Evolutionary conservation across 2,329 filamentous ascomycete genomes (phyloP), one percentile per base, ranked within the genome.

Genomic region (Pseudocercospora crystallina): DNA sequence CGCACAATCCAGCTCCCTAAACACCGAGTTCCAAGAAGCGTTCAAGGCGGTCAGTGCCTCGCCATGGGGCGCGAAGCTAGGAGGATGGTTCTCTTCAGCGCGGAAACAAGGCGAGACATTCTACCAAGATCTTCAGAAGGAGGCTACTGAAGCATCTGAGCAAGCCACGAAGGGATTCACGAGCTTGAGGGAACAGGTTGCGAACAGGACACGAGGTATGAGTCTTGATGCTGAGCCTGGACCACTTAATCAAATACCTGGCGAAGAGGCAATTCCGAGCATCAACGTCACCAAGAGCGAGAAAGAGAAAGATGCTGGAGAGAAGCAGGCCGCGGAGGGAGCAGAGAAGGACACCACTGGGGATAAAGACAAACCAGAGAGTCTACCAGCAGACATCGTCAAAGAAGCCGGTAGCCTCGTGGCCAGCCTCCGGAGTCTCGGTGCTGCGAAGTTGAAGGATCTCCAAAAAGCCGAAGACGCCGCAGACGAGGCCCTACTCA

Each of bases 391-490:
- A 41, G 76, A 79, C 58, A 78, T 79, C 32, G 72, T 77, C 49
- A 77, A 76, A 50, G 78, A 81, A 60, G 80, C 79, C 5, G 79
- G 82, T 48, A 74, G 83, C 9, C 85, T 96, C 51, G 82, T 97
- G 29, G 83, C 86, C 5, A 82, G 87, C 38, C 82, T 97, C 68
- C 59, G 67, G 14, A 50, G 47, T 2, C 64, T 61, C 1, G 66
- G 64, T 7, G 61, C 65, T 1, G 59, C 61, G 10, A 83, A 90
- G 41, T 76, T 97, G 52, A 94, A 89, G 65, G 90, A 96, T 53
- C 85, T 97, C 14, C 89, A 96, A 66, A 83, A 84, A 61, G 94
- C 92, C 10, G 94, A 99, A 71, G 92, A 97, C 66, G 92, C 92
- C 3, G 94, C 94, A 7, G 94, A 99, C 69, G 94, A 97, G 70